Evolutionary conservation across 352 stramenopile species (phyloP).

Genomic region (Blastocystis sp.): DNA sequence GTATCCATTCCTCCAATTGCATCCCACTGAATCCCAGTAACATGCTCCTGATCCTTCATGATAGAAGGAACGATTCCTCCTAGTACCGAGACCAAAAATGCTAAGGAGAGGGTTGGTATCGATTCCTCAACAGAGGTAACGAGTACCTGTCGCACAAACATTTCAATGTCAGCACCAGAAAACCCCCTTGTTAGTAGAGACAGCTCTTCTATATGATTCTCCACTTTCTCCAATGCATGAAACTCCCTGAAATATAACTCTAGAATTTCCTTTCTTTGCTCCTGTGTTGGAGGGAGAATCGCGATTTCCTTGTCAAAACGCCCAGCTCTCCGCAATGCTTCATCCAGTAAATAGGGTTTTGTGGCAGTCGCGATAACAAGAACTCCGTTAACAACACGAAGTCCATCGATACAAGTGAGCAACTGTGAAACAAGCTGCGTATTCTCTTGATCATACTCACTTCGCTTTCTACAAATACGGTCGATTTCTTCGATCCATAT

Average conservation of each 20-base stretch:
- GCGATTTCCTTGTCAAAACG: conserved; percentile 91
- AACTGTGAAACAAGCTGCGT: conserved; percentile 82
- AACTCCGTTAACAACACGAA: conserved; percentile 78
- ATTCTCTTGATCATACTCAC: conserved; percentile 66
- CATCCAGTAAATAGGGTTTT: conserved; percentile 86
- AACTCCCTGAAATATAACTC: conserved; percentile 74
- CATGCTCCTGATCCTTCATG: not conserved
- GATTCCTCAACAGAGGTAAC: not conserved
- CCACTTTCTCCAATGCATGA: conserved; percentile 66
- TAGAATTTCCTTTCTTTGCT: conserved; percentile 83
- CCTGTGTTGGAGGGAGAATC: conserved; percentile 84
- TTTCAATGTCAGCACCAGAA: conserved; percentile 77
- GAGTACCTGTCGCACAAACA: conserved; percentile 66
- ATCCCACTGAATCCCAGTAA: conserved; percentile 71
- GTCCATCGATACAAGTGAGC: conserved; percentile 85
- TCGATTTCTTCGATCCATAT: conserved; percentile 94
- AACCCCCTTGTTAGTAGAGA: conserved; percentile 86
- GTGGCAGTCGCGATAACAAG: conserved; percentile 88
- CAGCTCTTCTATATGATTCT: conserved; percentile 77
- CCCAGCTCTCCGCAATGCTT: conserved; percentile 83
- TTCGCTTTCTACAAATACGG: conserved; percentile 83
- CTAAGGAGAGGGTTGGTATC: not conserved
- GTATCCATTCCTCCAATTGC: conserved; percentile 92
- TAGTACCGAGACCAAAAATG: not conserved
- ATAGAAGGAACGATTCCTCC: not conserved